Base-by-base conservation (phyloP, 75 land plant species). In the Pseudotsuga menziesii region DNA sequence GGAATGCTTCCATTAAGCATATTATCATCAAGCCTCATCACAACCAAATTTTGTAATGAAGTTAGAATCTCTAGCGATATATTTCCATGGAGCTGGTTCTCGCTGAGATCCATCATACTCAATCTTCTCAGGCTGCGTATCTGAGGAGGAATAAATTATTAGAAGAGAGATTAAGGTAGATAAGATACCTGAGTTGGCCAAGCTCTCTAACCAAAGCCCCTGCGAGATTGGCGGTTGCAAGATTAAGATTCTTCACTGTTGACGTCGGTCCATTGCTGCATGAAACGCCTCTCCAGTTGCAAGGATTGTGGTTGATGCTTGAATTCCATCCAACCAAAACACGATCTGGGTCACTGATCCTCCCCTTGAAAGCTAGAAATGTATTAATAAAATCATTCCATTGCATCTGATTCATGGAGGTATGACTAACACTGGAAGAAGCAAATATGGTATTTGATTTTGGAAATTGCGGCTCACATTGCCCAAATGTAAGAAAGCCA, bases 161-260 rank as follows among this genome's bases (percentile, higher is more conserved):
- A 17, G 62, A 15, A 14, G 78, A 48, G 2, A 85, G 19, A 39
- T 80, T 75, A 35, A 83, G 55, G 25, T 75, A 17, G 13, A 29
- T 29, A 14, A 83, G 82, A 26, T 48, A 32, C 6, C 25, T 58
- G 25, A 83, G 63, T 1, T 58, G 76, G 56, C 85, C 82, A 22
- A 80, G 29, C 5, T 56, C 66, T 39, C 35, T 41, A 1, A 81
- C 85, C 39, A 64, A 11, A 32, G 1, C 39, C 5, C 69, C 69
- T 64, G 16, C 19, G 17, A 64, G 39, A 32, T 19, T 5, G 17
- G 5, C 39, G 17, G 19, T 20, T 1, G 39, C 39, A 2, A 64
- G 69, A 32, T 32, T 32, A 19, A 64, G 69, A 0, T 64, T 32
- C 19, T 16, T 19, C 29, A 64, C 19, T 6, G 20, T 64, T 29